Percentiles rank a stretch among this genome's conserved stretches.
Evolutionary conservation across 192 early-diverging fungal genomes (phyloP).

Genomic region (Piromyces finnis): DNA sequence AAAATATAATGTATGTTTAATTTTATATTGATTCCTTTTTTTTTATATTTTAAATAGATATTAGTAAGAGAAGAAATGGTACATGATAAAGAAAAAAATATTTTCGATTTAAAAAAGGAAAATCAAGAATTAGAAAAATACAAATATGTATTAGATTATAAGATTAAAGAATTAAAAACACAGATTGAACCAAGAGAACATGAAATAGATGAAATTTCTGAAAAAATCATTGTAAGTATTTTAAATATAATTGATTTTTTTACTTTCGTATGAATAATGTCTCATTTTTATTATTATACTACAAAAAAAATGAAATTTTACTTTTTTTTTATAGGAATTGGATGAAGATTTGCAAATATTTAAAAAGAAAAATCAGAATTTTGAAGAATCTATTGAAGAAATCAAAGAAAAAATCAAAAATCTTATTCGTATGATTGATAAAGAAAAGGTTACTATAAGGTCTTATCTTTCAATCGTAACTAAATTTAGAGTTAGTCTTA

Average conservation of each 20-base stretch:
- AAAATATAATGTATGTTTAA: no score
- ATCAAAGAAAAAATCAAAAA: not conserved
- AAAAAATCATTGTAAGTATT: slow-evolving; percentile 13
- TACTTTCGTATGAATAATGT: no score
- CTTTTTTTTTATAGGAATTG: not conserved
- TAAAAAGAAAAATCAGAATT: not conserved
- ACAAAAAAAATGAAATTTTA: no score
- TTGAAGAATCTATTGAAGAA: not conserved
- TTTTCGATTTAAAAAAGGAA: slow-evolving; percentile 37
- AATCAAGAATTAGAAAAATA: slow-evolving; percentile 46
- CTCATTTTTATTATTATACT: no score
- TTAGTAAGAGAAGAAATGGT: slow-evolving; percentile 27
- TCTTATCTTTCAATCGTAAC: not conserved
- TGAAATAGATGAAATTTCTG: slow-evolving; percentile 26
- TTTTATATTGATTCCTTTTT: no score
- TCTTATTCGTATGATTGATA: not conserved
- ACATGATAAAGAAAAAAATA: slow-evolving; percentile 32
- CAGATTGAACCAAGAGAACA: slow-evolving; percentile 35
- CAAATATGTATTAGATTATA: slow-evolving; percentile 36
- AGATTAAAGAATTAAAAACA: slow-evolving; percentile 35
- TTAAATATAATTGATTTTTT: no score
- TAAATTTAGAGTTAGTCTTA: not conserved
- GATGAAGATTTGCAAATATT: not conserved
- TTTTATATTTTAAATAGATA: slow-evolving; percentile 10
- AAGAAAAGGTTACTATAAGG: not conserved